Conservation (phyloP, 768 basidiomycete species). For the Fomitopsis serialis region DNA sequence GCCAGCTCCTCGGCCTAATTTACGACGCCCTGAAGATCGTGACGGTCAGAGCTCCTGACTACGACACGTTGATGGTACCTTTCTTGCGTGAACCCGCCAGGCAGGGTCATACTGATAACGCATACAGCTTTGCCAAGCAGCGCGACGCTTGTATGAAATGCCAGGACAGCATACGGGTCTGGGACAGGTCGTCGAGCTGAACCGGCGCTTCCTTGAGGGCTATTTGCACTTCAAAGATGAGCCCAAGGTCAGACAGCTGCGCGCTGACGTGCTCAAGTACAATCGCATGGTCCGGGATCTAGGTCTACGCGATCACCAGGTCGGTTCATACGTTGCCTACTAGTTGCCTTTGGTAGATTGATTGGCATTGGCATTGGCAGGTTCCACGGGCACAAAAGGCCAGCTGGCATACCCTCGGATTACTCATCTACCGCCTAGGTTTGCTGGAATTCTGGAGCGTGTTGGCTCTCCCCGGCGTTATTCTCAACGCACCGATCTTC, state of each 20-base stretch:
- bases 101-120: background rate
- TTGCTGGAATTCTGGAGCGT: slow-evolving; percentile 78
- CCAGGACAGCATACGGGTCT: slow-evolving; percentile 91
- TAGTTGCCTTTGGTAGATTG: too few relatives aligned
- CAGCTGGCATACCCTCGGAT: slow-evolving; percentile 78
- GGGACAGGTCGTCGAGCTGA: slow-evolving; percentile 93
- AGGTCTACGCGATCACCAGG: slow-evolving; percentile 92
- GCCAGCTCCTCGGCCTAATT: slow-evolving; percentile 82
- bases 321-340: slow-evolving; percentile 16
- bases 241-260: slow-evolving; percentile 77
- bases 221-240: slow-evolving; percentile 92
- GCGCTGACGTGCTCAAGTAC: slow-evolving; percentile 79
- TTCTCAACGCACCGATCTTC: slow-evolving; percentile 91
- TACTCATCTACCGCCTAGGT: slow-evolving; percentile 79
- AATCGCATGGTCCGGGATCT: slow-evolving; percentile 84
- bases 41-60: slow-evolving; percentile 92
- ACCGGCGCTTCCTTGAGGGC: slow-evolving; percentile 87
- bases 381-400: slow-evolving; percentile 85
- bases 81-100: background rate
- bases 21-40: slow-evolving; percentile 95
- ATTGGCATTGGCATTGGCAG: slow-evolving; percentile 28
- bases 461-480: slow-evolving; percentile 83
- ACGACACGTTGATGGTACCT: slow-evolving; percentile 91
- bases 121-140: slow-evolving; percentile 86
- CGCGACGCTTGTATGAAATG: slow-evolving; percentile 86